Conservation (phyloP, 306 rosid genomes). For the Abrus precatorius region DNA sequence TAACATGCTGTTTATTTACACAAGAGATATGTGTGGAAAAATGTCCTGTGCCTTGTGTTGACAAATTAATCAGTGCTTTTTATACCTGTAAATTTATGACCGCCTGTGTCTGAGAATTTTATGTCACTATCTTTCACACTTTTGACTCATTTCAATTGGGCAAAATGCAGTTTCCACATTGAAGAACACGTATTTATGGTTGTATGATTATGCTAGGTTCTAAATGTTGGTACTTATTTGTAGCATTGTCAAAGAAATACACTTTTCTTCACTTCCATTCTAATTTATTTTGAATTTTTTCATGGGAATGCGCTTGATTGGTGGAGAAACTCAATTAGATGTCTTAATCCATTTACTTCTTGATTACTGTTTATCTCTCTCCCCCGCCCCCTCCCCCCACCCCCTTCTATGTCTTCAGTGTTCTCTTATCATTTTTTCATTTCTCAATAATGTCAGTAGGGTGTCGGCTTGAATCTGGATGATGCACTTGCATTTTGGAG, state of each 20-base stretch:
- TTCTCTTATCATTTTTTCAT: constrained; percentile 17
- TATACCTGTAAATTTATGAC: constrained; percentile 6
- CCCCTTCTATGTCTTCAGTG: background rate
- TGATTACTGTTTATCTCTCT: background rate
- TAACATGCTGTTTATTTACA: constrained; percentile 23
- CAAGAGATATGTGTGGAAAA: constrained; percentile 2
- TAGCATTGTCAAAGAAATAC: constrained; percentile 16
- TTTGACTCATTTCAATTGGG: constrained; percentile 26
- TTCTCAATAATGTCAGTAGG: constrained; percentile 57
- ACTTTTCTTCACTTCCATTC: constrained; percentile 20
- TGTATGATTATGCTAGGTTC: constrained; percentile 8
- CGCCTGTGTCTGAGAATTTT: constrained; percentile 21
- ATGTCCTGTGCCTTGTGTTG: background rate
- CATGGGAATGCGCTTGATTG: constrained; percentile 1
- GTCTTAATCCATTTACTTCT: constrained; percentile 32
- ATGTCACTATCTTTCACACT: constrained; percentile 1
- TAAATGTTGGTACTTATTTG: constrained; percentile 11
- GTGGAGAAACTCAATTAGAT: constrained; percentile 21
- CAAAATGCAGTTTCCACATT: constrained; percentile 13
- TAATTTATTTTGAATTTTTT: background rate
- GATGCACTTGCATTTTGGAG: constrained; percentile 97
- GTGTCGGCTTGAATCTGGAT: constrained; percentile 94
- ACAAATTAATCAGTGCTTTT: constrained; percentile 11
- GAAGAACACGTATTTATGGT: constrained; percentile 26
- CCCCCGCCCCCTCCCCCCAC: too few relatives aligned